phyloP scores from a whole-genome alignment of 1,284 basidiomycete genomes.

The Malassezia restricta region DNA sequence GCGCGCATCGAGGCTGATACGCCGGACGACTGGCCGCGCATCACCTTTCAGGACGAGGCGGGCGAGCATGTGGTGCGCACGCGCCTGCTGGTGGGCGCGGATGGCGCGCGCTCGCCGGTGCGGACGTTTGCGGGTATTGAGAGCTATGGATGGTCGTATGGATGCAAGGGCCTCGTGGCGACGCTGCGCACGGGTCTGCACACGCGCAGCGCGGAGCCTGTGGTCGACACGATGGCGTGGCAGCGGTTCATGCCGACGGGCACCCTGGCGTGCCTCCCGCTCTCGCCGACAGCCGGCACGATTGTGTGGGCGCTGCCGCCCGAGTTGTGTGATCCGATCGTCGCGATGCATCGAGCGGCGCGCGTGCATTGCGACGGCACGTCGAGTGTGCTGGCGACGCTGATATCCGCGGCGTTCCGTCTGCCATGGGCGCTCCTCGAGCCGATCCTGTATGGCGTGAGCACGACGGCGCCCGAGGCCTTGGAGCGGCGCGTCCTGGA shows the following conservation, averaged over 20 bases:
- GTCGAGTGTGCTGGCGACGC: conserved; percentile 54
- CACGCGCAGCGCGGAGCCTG: conserved; percentile 19
- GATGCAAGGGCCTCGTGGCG: conserved; percentile 78
- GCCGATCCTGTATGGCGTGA: conserved; percentile 54
- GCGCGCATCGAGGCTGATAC: conserved; percentile 51
- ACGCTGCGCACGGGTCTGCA: conserved; percentile 53
- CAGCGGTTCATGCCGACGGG: conserved; percentile 92
- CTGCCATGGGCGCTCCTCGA: conserved; percentile 65
- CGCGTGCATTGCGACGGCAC: conserved; percentile 3
- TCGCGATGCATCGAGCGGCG: conserved; percentile 52
- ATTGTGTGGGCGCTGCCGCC: conserved; percentile 92
- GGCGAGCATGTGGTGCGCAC: conserved; percentile 7
- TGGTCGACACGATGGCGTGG: conserved; percentile 56
- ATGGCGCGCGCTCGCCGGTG: conserved; percentile 89
- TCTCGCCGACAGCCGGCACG: conserved; percentile 63
- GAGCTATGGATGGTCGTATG: conserved; percentile 83
- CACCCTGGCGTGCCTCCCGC: conserved; percentile 63
- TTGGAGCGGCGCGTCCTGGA: conserved; percentile 20
- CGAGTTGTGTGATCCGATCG: conserved; percentile 61
- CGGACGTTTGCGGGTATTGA: conserved; percentile 72
- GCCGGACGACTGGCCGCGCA: conserved; percentile 31
- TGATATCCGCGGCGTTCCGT: conserved; percentile 86
- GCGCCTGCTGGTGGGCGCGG: conserved; percentile 67
- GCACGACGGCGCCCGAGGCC: conserved; percentile 21
- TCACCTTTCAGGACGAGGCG: conserved; percentile 4